These are phyloP conservation scores for Fraxinus dipetala DNA, from an alignment of 305 asterid species.

Conservation along the genomic window DNA sequence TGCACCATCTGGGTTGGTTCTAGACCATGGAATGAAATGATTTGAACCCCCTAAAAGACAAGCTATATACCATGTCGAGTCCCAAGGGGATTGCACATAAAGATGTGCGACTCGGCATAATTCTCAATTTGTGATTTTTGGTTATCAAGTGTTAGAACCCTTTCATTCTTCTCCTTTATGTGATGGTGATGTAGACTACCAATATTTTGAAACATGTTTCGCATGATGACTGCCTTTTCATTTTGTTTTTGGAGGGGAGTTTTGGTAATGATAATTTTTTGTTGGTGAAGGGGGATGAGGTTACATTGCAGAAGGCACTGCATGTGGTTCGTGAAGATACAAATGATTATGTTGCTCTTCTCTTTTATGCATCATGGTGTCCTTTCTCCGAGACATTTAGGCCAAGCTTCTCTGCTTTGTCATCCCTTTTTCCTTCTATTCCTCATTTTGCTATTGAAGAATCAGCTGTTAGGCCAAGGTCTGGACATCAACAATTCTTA, in stretches of 20 bases:
- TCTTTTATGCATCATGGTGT: conserved; percentile 97
- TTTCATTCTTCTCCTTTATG: neutral
- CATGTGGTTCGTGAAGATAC: conserved; percentile 57
- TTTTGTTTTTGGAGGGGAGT: conserved; percentile 22
- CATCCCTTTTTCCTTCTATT: conserved; percentile 76
- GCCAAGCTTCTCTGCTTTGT: conserved; percentile 64
- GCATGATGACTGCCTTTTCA: neutral
- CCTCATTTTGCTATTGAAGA: conserved; percentile 94
- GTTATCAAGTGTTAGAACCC: neutral
- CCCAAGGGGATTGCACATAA: neutral
- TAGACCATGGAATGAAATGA: neutral
- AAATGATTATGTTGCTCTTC: conserved; percentile 66
- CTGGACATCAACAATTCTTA: conserved; percentile 24
- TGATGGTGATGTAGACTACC: conserved; percentile 7
- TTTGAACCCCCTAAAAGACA: neutral
- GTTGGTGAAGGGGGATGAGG: conserved; percentile 77
- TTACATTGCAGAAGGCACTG: conserved; percentile 70
- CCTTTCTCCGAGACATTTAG: conserved; percentile 72
- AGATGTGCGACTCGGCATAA: neutral
- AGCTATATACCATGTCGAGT: neutral
- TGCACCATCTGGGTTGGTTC: neutral
- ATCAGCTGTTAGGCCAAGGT: conserved; percentile 92
- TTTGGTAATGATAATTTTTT: conserved; percentile 23
- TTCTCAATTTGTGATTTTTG: neutral
- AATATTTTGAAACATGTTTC: neutral